A percentile compares a stretch with the other conserved stretches of the same genome.
phyloP scores from a whole-genome alignment of 768 basidiomycete genomes.

The Asterophora parasitica region DNA sequence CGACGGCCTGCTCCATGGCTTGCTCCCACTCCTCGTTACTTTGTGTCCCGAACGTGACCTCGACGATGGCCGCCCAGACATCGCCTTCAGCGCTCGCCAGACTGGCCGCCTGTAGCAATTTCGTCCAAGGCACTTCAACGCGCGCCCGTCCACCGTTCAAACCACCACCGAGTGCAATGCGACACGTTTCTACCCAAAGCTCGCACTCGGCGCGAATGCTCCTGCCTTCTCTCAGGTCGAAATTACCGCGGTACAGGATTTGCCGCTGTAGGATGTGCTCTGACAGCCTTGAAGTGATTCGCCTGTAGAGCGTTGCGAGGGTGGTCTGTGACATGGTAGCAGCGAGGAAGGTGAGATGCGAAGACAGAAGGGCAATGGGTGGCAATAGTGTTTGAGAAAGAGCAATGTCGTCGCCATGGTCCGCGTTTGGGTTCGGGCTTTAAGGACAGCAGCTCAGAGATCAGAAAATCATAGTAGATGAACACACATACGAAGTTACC shows the following conservation, averaged over 20 bases:
- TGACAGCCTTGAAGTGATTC: slow-evolving; percentile 62
- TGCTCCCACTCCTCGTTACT: slow-evolving; percentile 54
- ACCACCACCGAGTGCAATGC: slow-evolving; percentile 46
- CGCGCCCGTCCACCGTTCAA: slow-evolving; percentile 44
- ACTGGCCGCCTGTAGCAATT: slow-evolving; percentile 63
- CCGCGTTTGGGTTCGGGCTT: slow-evolving; percentile 18
- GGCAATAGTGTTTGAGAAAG: slow-evolving; percentile 70
- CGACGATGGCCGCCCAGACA: slow-evolving; percentile 41
- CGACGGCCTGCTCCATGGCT: slow-evolving; percentile 45
- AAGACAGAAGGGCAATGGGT: slow-evolving; percentile 75
- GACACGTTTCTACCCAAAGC: slow-evolving; percentile 80
- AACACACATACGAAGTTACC: slow-evolving; percentile 36
- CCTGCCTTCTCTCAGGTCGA: slow-evolving; percentile 56
- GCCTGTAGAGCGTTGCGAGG: slow-evolving; percentile 66
- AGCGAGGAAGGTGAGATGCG: slow-evolving; percentile 68
- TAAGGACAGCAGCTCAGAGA: not conserved
- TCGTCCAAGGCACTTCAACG: slow-evolving; percentile 74
- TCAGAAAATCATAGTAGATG: not conserved
- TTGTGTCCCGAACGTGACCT: slow-evolving; percentile 43
- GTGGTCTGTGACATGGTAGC: slow-evolving; percentile 54
- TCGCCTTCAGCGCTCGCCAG: slow-evolving; percentile 59
- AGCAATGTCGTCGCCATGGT: slow-evolving; percentile 33
- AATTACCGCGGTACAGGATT: slow-evolving; percentile 71
- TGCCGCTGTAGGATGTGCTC: slow-evolving; percentile 82
- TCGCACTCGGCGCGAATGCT: slow-evolving; percentile 66